phyloP scores from a whole-genome alignment of 129 eudicot genomes.

The Calendula officinalis region DNA sequence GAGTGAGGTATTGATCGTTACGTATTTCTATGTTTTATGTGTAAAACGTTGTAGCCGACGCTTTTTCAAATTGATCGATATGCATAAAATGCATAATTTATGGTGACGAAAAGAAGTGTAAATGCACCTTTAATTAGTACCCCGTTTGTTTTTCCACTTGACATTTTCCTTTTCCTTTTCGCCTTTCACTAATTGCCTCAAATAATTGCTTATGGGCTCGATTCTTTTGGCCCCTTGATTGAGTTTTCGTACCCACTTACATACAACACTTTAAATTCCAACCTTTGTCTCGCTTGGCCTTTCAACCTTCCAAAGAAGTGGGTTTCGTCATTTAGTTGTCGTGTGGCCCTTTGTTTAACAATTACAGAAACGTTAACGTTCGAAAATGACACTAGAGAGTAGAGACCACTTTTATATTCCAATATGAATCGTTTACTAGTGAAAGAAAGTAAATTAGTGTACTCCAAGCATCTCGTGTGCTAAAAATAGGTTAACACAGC shows the following conservation, averaged over 20 bases:
- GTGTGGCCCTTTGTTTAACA: constrained; percentile 17
- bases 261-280: constrained; percentile 27
- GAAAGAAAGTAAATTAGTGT: not conserved
- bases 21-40: constrained; percentile 24
- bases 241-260: constrained; percentile 30
- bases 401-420: constrained; percentile 19
- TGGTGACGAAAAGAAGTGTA: constrained; percentile 33
- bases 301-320: constrained; percentile 37
- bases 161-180: constrained; percentile 32
- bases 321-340: constrained; percentile 26
- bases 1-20: constrained; percentile 23
- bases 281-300: constrained; percentile 31
- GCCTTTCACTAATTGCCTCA: constrained; percentile 41
- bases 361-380: constrained; percentile 20
- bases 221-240: constrained; percentile 27
- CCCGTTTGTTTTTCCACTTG: constrained; percentile 38
- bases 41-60: constrained; percentile 4
- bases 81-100: constrained; percentile 24
- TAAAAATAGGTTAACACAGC: not conserved
- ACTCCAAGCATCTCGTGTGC: constrained; percentile 1
- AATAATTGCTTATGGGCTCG: constrained; percentile 38
- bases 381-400: constrained; percentile 23
- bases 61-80: constrained; percentile 1
- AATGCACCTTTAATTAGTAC: constrained; percentile 33
- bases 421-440: not conserved